Percentiles rank a stretch among this genome's conserved stretches.
These are phyloP conservation scores for Hyparrhenia diplandra DNA, from an alignment of 176 grass and related monocot genomes.

Conservation along the genomic window DNA sequence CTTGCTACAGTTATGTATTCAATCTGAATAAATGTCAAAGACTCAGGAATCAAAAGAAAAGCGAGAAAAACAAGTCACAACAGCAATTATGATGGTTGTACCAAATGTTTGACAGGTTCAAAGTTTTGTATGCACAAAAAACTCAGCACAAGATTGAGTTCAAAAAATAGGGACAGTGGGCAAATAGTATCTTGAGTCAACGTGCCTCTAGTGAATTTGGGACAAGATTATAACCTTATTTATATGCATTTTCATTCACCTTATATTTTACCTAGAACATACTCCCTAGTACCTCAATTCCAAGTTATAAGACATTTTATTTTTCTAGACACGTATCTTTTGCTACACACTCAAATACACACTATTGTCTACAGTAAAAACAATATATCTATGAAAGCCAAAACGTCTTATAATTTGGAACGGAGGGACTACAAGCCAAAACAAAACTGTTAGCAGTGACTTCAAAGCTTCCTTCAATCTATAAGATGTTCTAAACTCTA, in stretches of 20 bases:
- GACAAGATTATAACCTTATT: slow-evolving; percentile 1
- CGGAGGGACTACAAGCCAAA: background rate
- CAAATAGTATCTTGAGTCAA: background rate
- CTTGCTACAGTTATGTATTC: background rate
- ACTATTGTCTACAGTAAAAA: background rate
- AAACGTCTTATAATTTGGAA: background rate
- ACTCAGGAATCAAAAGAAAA: background rate
- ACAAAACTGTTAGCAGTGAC: background rate
- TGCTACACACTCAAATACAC: background rate
- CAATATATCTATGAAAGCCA: background rate
- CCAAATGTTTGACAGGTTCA: background rate
- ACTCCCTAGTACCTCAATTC: background rate
- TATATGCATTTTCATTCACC: background rate
- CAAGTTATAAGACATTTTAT: background rate
- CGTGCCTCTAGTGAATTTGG: background rate
- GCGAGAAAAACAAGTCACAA: background rate
- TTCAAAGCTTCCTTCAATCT: background rate
- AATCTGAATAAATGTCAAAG: slow-evolving; percentile 8
- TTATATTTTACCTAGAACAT: slow-evolving; percentile 20
- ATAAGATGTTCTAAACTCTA: background rate
- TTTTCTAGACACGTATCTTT: background rate
- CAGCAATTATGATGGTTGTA: background rate
- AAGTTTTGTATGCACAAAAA: background rate
- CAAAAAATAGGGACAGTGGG: background rate
- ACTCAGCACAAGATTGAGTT: background rate